Evolutionary conservation across 805 yeast genomes (phyloP).

Genomic region (Ogataea thermomethanolica): DNA sequence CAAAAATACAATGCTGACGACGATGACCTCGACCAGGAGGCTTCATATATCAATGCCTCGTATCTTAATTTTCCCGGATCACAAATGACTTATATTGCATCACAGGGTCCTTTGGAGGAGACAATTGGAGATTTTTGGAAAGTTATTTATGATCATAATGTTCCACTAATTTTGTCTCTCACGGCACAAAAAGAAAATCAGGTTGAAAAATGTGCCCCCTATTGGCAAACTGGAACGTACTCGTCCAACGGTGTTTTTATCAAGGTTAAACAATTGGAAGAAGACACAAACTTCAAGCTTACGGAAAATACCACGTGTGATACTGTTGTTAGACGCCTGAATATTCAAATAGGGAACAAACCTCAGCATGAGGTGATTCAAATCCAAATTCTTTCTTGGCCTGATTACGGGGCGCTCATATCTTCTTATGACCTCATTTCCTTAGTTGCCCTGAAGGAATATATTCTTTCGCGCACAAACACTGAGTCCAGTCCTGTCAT

Average conservation of each 20-base stretch:
- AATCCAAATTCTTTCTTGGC: conserved; percentile 78
- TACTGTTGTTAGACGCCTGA: conserved; percentile 42
- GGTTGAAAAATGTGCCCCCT: conserved; percentile 76
- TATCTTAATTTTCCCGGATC: conserved; percentile 48
- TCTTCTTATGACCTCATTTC: conserved; percentile 56
- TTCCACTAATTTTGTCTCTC: conserved; percentile 68
- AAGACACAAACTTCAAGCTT: conserved; percentile 26
- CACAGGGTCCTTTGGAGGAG: conserved; percentile 79
- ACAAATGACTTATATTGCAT: conserved; percentile 61
- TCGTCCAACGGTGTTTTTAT: conserved; percentile 27
- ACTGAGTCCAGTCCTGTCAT: conserved; percentile 45
- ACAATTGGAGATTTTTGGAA: conserved; percentile 87
- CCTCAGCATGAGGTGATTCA: conserved; percentile 55
- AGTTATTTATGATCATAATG: conserved; percentile 59
- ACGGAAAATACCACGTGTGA: conserved; percentile 20
- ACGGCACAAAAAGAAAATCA: conserved; percentile 76
- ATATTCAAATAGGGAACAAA: conserved; percentile 34
- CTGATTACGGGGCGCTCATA: conserved; percentile 67
- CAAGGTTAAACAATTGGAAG: conserved; percentile 24
- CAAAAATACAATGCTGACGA: conserved; percentile 22
- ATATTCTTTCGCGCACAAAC: conserved; percentile 18
- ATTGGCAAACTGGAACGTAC: conserved; percentile 68
- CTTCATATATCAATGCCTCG: conserved; percentile 79
- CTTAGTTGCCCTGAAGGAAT: conserved; percentile 41
- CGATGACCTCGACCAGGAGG: conserved; percentile 37